A percentile compares a stretch with the other conserved stretches of the same genome.
Evolutionary conservation across 2,329 filamentous ascomycete species (phyloP).

Genomic region (Fusarium kyushuense): DNA sequence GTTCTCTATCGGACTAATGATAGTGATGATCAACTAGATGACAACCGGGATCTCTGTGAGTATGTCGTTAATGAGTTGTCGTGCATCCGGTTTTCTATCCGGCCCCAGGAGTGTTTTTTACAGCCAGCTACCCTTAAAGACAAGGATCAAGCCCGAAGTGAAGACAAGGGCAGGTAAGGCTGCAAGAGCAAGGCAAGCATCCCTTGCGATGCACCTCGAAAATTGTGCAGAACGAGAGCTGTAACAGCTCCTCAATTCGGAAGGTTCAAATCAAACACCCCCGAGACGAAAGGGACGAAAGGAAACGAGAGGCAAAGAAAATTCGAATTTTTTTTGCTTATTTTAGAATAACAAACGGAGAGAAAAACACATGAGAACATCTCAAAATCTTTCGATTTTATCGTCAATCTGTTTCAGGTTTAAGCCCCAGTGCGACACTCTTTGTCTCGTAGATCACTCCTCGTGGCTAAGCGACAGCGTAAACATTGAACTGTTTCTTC

Average conservation of each 20-base stretch:
- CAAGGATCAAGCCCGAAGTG: constrained; percentile 9
- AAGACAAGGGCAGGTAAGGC: background rate
- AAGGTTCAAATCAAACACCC: background rate
- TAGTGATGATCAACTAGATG: background rate
- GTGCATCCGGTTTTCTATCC: constrained; percentile 34
- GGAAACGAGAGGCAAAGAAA: background rate
- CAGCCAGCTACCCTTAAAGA: constrained; percentile 11
- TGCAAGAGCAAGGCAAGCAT: constrained; percentile 18
- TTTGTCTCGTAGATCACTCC: constrained; percentile 21
- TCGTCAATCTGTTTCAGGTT: constrained; percentile 22
- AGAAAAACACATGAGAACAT: constrained; percentile 16
- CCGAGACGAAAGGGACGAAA: constrained; percentile 5
- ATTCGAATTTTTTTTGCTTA: background rate
- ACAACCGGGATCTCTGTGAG: background rate
- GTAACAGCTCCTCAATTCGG: constrained; percentile 2
- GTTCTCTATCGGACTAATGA: background rate
- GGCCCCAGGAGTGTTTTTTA: constrained; percentile 13
- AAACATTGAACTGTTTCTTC: constrained; percentile 11
- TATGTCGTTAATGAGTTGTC: constrained; percentile 26
- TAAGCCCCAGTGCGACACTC: constrained; percentile 21
- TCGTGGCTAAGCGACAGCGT: background rate
- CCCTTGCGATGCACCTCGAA: constrained; percentile 4
- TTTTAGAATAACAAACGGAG: background rate
- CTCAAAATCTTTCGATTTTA: constrained; percentile 28
- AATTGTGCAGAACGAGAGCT: constrained; percentile 15